phyloP scores from a whole-genome alignment of 2,329 filamentous ascomycete species.

The Bipolaris oryzae region DNA sequence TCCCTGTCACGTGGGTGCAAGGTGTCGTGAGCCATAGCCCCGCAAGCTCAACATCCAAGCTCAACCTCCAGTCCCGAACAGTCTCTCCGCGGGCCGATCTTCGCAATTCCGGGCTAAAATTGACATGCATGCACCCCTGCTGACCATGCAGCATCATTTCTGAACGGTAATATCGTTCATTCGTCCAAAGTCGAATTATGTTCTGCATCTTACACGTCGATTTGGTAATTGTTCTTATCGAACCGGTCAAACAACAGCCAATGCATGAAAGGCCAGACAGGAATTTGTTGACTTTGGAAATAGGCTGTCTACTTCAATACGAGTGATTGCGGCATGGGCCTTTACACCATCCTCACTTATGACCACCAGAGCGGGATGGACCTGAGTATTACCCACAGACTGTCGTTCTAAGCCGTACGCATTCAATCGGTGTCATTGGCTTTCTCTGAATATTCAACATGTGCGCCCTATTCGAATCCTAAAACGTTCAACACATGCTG shows the following conservation, averaged over 20 bases:
- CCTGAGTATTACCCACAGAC: neutral
- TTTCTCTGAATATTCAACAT: neutral
- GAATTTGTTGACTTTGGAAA: neutral
- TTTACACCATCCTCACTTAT: neutral
- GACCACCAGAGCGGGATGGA: neutral
- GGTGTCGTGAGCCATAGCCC: neutral
- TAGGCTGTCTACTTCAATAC: neutral
- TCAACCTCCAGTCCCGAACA: neutral
- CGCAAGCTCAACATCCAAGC: neutral
- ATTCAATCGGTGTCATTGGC: neutral
- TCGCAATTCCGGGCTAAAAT: neutral
- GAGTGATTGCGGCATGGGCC: neutral
- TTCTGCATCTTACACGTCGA: neutral
- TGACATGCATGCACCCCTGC: constrained; percentile 6
- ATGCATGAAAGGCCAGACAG: neutral
- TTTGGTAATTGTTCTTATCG: neutral
- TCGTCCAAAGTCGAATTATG: neutral
- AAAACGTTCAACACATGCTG: neutral
- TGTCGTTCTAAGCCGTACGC: neutral
- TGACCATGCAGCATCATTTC: neutral
- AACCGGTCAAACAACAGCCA: neutral
- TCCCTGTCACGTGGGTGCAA: constrained; percentile 6
- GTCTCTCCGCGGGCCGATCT: constrained; percentile 2
- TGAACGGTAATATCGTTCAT: constrained; percentile 1
- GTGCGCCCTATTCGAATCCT: neutral